Percentiles rank a stretch among this genome's conserved stretches.
Evolutionary conservation across 23 red algal species (phyloP).

Genomic region (Cyanidium caldarium): DNA sequence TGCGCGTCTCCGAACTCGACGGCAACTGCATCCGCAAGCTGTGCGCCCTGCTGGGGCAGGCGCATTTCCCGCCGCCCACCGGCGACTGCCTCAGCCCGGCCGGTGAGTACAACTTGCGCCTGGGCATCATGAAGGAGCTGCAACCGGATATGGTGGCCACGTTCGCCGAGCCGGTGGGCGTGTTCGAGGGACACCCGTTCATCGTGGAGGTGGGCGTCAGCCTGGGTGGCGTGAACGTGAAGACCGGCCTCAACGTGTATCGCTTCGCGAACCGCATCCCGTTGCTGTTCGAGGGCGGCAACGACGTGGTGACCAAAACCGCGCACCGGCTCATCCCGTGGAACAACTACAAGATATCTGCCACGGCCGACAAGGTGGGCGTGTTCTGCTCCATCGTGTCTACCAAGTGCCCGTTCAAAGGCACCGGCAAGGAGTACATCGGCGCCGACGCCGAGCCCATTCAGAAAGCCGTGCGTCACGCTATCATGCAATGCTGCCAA

Average conservation of each 20-base stretch:
- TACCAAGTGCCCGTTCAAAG: conserved; percentile 77
- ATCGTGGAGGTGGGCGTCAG: conserved; percentile 79
- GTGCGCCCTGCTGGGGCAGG: conserved; percentile 31
- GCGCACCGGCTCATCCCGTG: conserved; percentile 48
- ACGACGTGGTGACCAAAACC: conserved; percentile 78
- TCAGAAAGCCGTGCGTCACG: conserved; percentile 41
- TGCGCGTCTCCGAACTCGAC: conserved; percentile 28
- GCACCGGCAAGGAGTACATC: conserved; percentile 93
- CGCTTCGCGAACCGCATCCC: conserved; percentile 92
- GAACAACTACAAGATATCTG: conserved; percentile 68
- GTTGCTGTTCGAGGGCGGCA: conserved; percentile 70
- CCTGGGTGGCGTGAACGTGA: conserved; percentile 46
- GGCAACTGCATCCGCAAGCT: conserved; percentile 53
- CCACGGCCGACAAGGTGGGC: conserved; percentile 51
- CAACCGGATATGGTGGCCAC: conserved; percentile 59
- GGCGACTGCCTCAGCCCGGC: conserved; percentile 61
- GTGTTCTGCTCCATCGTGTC: conserved; percentile 79
- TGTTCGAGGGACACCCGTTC: conserved; percentile 81
- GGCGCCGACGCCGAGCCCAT: conserved; percentile 67
- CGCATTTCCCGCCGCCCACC: conserved; percentile 34
- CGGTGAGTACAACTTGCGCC: conserved; percentile 83
- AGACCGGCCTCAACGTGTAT: conserved; percentile 51
- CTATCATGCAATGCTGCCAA: conserved; percentile 62
- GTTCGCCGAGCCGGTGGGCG: conserved; percentile 58
- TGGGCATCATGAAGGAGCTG: conserved; percentile 75